Conservation (phyloP, 371 early-diverging fungal genomes). For the Chytridiales sp. region DNA sequence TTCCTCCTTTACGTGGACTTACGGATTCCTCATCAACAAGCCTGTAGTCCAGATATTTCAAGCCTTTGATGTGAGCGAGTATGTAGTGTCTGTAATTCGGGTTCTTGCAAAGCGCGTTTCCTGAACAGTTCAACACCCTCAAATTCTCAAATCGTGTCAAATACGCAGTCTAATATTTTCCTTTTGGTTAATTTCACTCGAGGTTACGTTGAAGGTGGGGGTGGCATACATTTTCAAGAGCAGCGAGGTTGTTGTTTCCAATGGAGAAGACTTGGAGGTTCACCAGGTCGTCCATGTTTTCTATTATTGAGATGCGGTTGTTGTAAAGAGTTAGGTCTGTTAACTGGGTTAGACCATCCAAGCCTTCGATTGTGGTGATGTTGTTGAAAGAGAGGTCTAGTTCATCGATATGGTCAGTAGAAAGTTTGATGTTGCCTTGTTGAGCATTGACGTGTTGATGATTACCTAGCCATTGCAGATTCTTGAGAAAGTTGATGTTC, state of each 20-base stretch:
- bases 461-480: conserved; percentile 57
- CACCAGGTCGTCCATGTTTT: conserved; percentile 49
- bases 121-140: conserved; percentile 50
- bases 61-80: conserved; percentile 47
- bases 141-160: conserved; percentile 48
- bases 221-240: conserved; percentile 33
- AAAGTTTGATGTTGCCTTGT: conserved; percentile 2
- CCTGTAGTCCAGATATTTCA: conserved; percentile 57
- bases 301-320: conserved; percentile 45
- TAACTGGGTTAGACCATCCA: conserved; percentile 38
- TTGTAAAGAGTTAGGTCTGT: conserved; percentile 50
- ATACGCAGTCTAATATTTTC: conserved; percentile 37
- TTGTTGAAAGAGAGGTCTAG: conserved; percentile 58
- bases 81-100: conserved; percentile 49
- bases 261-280: conserved; percentile 53
- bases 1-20: no score
- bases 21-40: conserved; percentile 51
- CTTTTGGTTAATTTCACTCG: neutral
- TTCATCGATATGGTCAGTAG: neutral
- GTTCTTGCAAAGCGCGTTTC: conserved; percentile 50
- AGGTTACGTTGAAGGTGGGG: neutral
- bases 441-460: no score
- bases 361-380: conserved; percentile 47
- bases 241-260: conserved; percentile 51
- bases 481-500: conserved; percentile 48